Conservation (phyloP, 805 yeast genomes). For the Yamadazyma takamatsuzukensis region DNA sequence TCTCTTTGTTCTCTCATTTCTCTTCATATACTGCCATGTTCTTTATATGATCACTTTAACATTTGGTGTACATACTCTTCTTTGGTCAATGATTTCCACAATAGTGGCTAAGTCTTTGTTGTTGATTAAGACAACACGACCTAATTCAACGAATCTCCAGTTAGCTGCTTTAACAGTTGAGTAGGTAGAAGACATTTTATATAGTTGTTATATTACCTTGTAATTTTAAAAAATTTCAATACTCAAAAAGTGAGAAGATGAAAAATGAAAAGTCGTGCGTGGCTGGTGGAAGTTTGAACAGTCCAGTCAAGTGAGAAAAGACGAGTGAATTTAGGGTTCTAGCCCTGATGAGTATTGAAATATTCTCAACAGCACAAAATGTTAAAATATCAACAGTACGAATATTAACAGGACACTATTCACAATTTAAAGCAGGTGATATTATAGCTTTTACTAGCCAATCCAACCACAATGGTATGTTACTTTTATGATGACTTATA, state of each 20-base stretch:
- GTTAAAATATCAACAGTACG: too few relatives aligned
- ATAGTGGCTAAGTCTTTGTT: conserved; percentile 92
- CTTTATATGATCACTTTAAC: too few relatives aligned
- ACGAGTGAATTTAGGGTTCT: conserved; percentile 1
- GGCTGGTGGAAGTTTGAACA: not conserved
- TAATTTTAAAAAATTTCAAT: conserved; percentile 13
- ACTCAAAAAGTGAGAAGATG: not conserved
- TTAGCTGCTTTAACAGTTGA: conserved; percentile 88
- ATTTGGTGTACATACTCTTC: conserved; percentile 71
- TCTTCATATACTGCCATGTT: too few relatives aligned
- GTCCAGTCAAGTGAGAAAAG: not conserved
- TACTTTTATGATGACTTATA: conserved; percentile 43
- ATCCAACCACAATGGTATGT: too few relatives aligned
- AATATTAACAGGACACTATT: too few relatives aligned
- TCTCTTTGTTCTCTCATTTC: too few relatives aligned
- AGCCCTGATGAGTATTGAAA: conserved; percentile 1
- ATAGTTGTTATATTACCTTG: conserved; percentile 6
- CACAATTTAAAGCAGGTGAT: too few relatives aligned
- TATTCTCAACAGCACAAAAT: too few relatives aligned
- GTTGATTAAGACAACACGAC: conserved; percentile 91
- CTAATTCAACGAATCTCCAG: conserved; percentile 99
- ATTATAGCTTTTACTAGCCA: too few relatives aligned
- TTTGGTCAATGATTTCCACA: conserved; percentile 98
- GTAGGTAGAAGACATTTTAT: conserved; percentile 25
- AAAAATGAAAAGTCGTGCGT: too few relatives aligned